Base-by-base conservation (phyloP, 768 basidiomycete species). In the Tulasnella sp. region DNA sequence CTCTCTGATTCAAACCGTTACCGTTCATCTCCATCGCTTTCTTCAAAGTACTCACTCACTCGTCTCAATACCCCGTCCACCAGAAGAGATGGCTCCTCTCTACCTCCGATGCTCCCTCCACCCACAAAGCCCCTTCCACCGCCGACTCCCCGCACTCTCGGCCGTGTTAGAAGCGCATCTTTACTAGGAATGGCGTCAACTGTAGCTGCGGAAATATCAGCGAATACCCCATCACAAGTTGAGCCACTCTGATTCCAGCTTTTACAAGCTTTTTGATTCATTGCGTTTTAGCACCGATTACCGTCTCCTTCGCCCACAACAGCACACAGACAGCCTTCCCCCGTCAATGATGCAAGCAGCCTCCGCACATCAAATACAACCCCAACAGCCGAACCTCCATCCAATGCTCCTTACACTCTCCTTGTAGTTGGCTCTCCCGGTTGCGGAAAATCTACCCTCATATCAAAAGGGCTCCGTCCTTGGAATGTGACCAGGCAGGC, bases 381-480 rank as follows among this genome's bases (percentile, higher is more conserved):
- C 28, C 44, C 49, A 31, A 24, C 37, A 31, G 22, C 37, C 40
- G n/a, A n/a, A 22, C 16, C 43, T 28, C 15, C 27, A 42, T 16
- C 46, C 9, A n/a, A 19, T 34, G n/a, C 37, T 15, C 16, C 46
- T 37, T 46, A 83, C 43, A 77, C 79, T 7, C 69, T 98, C 27
- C 80, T 81, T 28, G 79, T 98, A 29, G 72, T 92, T 33, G 93
- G 93, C 12, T 73, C 77, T 10, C 64, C 72, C 33, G 75, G 79
- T 29, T 89, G 84, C 54, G 93, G 92, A 54, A 96, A 96, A 66
- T 81, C 86, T 1, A 76, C 78, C 2, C 73, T 88, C 44, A 84
- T 95, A 56, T 70, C 71, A 31, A 81, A 80, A 61, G 90, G 88
- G 9, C 69, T 90, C 49, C 78, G 76, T 56, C 69, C 72, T 2